These are phyloP conservation scores for Boletus tomentosulus DNA, from an alignment of 768 basidiomycete genomes.

Conservation along the genomic window DNA sequence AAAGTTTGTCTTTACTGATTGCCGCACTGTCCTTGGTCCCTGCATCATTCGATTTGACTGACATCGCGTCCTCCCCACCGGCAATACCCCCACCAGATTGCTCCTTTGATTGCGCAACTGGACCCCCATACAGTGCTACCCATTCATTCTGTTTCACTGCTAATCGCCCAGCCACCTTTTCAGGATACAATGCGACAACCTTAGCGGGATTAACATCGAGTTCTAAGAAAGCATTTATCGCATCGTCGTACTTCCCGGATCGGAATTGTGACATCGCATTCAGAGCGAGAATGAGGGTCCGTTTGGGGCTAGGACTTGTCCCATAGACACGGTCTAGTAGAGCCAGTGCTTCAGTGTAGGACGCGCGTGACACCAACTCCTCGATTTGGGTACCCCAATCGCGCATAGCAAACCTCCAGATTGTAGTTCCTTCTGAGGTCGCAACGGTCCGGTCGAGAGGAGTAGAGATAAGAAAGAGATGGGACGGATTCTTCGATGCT, in stretches of 20 bases:
- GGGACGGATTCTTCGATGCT: constrained; percentile 28
- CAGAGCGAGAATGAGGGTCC: constrained; percentile 60
- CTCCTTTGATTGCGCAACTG: constrained; percentile 26
- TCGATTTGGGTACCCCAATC: constrained; percentile 81
- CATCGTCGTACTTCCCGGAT: constrained; percentile 61
- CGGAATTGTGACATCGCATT: constrained; percentile 79
- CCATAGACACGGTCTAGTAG: constrained; percentile 50
- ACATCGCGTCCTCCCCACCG: constrained; percentile 24
- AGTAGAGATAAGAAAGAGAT: constrained; percentile 61
- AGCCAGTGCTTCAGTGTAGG: constrained; percentile 76
- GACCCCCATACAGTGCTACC: constrained; percentile 85
- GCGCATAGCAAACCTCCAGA: constrained; percentile 74
- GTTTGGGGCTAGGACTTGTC: constrained; percentile 27
- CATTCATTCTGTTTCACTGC: constrained; percentile 64
- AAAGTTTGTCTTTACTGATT: constrained; percentile 23
- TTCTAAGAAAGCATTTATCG: constrained; percentile 83
- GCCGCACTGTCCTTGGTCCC: constrained; percentile 18
- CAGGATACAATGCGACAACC: constrained; percentile 86
- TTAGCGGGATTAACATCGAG: constrained; percentile 92
- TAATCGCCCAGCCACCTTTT: constrained; percentile 74
- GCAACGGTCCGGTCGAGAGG: constrained; percentile 69
- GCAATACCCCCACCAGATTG: background rate
- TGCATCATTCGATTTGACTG: constrained; percentile 26
- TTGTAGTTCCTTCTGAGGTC: constrained; percentile 63
- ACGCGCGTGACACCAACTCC: constrained; percentile 64